Conservation (phyloP, 2,329 filamentous ascomycete species). For the Daldinia sp. region DNA sequence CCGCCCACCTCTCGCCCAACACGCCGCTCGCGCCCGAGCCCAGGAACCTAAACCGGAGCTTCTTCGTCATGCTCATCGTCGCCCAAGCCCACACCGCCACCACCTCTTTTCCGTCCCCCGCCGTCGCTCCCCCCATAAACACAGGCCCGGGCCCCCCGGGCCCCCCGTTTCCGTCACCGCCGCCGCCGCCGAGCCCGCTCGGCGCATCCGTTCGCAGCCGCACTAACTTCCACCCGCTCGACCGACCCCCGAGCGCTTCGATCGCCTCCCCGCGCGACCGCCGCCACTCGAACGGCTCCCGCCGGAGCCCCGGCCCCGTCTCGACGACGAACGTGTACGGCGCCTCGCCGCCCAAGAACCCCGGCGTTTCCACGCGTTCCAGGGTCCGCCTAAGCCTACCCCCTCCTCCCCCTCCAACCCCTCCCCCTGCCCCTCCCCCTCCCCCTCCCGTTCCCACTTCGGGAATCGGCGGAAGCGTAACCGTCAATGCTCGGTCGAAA, state of each 20-base stretch:
- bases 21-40: slow-evolving; percentile 55
- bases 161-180: too few relatives aligned
- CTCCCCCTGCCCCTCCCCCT: too few relatives aligned
- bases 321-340: slow-evolving; percentile 53
- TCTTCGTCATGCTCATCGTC: slow-evolving; percentile 52
- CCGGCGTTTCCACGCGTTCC: slow-evolving; percentile 12
- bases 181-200: neutral
- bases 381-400: slow-evolving; percentile 11
- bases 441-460: too few relatives aligned
- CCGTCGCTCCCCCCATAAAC: slow-evolving; percentile 34
- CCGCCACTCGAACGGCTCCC: slow-evolving; percentile 60
- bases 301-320: slow-evolving; percentile 46
- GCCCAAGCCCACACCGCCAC: slow-evolving; percentile 56
- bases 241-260: slow-evolving; percentile 47
- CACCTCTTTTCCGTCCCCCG: slow-evolving; percentile 56
- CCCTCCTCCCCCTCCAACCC: too few relatives aligned
- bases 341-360: slow-evolving; percentile 31
- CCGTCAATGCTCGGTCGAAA: slow-evolving; percentile 21
- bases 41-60: slow-evolving; percentile 56
- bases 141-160: slow-evolving; percentile 12
- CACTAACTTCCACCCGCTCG: slow-evolving; percentile 59
- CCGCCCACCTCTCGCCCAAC: slow-evolving; percentile 58
- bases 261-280: slow-evolving; percentile 54
- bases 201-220: slow-evolving; percentile 44
- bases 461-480: slow-evolving; percentile 50